Base-by-base conservation (phyloP, 2,329 filamentous ascomycete species). In the Davidsoniella neocaledoniae region DNA sequence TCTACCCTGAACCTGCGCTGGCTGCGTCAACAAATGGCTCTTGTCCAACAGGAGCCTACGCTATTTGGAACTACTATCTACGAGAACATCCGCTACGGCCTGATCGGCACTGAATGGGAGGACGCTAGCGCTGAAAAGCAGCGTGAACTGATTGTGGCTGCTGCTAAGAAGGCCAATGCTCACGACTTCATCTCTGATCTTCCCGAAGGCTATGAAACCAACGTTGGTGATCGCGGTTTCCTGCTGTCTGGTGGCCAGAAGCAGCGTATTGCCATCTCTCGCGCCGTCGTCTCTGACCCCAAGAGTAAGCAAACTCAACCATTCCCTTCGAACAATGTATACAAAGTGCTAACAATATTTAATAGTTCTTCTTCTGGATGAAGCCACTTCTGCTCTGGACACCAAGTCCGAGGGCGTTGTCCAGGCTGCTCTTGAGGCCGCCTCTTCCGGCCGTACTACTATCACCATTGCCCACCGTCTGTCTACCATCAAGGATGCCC, bases 401-500 rank as follows among this genome's bases (percentile, higher is more conserved):
- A 94, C 90, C 19, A 90, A 91, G 61, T 93, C 86, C 0, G 91
- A 98, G 66, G 87, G 86, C 43, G 83, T 94, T 8, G 90, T 98
- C 1, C 91, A 96, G 63, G 86, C 86, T 40, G 91, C 91, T 16
- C 73, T 98, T 7, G 88, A 96, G 58, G 82, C 77, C 46, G 91
- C 90, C 23, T 76, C 87, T 1, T 74, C 83, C 55, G 90, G 88
- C 21, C 77, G 91, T 49, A 98, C 91, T 0, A 96, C 91, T 2
- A 94, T 96, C 57, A 85, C 88, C 5, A 96, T 98, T 63, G 91
- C 91, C 41, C 91, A 98, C 67, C 81, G 90, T 57, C 72, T 98
- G 7, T 94, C 87, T 0, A 98, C 91, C 5, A 94, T 98, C 68
- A 87, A 80, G 64, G 81, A 87, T 55, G 90, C 90, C 0, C 83